phyloP scores from a whole-genome alignment of 305 asterid genomes.

The Caryopteris hybrid region DNA sequence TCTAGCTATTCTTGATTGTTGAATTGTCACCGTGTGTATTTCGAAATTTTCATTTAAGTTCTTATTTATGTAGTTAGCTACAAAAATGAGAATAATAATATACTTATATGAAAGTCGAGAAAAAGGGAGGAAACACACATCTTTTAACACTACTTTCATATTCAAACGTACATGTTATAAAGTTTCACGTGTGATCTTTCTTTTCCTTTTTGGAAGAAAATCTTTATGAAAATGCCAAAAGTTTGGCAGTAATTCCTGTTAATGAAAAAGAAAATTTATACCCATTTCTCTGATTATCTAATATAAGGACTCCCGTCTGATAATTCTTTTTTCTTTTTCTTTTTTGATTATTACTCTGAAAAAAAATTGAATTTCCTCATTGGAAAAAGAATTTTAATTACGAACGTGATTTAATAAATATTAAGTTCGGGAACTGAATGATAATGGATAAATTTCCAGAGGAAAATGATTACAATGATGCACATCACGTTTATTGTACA shows the following conservation, averaged over 20 bases:
- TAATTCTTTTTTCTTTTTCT: no score
- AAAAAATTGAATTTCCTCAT: no score
- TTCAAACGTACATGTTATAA: constrained; percentile 13
- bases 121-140: constrained; percentile 8
- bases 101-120: no score
- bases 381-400: no score
- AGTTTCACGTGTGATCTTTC: constrained; percentile 28
- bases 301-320: no score
- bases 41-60: no score
- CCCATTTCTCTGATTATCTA: not conserved
- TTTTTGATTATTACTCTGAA: no score
- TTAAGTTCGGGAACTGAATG: not conserved
- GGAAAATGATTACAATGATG: constrained; percentile 14
- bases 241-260: not conserved
- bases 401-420: not conserved
- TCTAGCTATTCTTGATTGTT: no score
- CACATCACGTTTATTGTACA: constrained; percentile 11
- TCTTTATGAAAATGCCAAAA: constrained; percentile 9
- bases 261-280: not conserved
- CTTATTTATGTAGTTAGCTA: no score
- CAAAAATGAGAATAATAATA: no score
- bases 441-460: constrained; percentile 12
- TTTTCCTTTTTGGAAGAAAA: not conserved
- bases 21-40: no score
- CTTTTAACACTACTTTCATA: constrained; percentile 16